A percentile compares a stretch with the other conserved stretches of the same genome.
Evolutionary conservation across 257 asterid species (phyloP).

Genomic region (Rhazya stricta): DNA sequence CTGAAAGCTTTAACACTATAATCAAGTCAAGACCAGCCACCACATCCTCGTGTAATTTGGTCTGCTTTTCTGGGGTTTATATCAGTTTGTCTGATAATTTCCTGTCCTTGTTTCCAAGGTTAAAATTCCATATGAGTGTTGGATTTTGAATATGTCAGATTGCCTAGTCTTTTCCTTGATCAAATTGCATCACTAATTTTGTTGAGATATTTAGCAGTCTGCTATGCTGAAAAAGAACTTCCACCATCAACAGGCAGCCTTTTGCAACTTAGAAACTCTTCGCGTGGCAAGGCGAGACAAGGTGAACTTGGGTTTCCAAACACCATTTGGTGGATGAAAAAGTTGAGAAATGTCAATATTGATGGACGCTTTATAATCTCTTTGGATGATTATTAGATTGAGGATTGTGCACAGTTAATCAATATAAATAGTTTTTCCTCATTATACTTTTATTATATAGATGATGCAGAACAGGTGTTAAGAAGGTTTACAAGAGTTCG

Average conservation of each 20-base stretch:
- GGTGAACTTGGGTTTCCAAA: background rate
- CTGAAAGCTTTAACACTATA: too few relatives aligned
- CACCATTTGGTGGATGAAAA: background rate
- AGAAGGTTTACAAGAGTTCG: background rate
- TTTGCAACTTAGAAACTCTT: background rate
- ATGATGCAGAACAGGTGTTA: background rate
- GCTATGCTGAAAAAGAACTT: background rate
- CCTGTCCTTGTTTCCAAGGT: background rate
- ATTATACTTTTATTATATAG: background rate
- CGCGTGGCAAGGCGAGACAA: background rate
- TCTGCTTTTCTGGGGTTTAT: background rate
- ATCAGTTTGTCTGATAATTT: too few relatives aligned
- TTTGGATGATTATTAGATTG: background rate
- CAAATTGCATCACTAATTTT: background rate
- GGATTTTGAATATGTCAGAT: background rate
- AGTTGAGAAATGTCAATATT: background rate
- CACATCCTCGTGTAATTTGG: too few relatives aligned
- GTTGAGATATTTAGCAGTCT: background rate
- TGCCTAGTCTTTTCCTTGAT: background rate
- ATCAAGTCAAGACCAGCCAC: too few relatives aligned
- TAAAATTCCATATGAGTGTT: constrained; percentile 4
- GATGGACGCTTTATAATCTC: background rate
- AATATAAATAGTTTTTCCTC: background rate
- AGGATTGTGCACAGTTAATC: background rate
- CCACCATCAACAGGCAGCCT: background rate